Evolutionary conservation across 371 early-diverging fungal genomes (phyloP).

Genomic region (Mortierella sp.): DNA sequence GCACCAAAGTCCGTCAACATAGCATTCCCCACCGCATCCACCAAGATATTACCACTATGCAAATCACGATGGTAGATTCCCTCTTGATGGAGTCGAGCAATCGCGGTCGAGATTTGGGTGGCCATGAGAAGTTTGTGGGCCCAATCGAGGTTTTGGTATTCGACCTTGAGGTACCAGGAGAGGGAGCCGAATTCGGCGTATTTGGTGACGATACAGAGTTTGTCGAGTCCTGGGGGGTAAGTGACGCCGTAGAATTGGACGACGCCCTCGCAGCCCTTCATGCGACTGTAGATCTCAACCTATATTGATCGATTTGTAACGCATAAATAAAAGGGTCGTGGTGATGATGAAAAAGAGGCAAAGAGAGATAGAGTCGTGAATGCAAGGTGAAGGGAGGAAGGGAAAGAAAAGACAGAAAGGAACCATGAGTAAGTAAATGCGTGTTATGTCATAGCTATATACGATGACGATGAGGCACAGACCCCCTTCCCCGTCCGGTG

Average conservation of each 20-base stretch:
- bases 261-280: constrained; percentile 29
- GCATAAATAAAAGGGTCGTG: neutral
- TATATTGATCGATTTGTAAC: neutral
- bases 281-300: constrained; percentile 36
- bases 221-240: constrained; percentile 25
- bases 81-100: constrained; percentile 38
- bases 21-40: constrained; percentile 45
- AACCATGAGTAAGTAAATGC: neutral
- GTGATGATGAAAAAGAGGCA: neutral
- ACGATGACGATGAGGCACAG: neutral
- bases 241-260: constrained; percentile 43
- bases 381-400: neutral
- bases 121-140: constrained; percentile 37
- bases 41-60: constrained; percentile 47
- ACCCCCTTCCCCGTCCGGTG: neutral
- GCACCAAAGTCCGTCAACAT: constrained; percentile 52
- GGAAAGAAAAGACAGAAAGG: neutral
- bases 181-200: constrained; percentile 41
- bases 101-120: constrained; percentile 27
- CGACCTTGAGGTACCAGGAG: constrained; percentile 32
- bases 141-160: constrained; percentile 37
- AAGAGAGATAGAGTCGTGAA: neutral
- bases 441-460: too few relatives aligned
- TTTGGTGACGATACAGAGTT: constrained; percentile 43
- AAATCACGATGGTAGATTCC: constrained; percentile 49